Percentiles rank a stretch among this genome's conserved stretches.
phyloP scores from a whole-genome alignment of 768 basidiomycete species.

The Lanmaoa rubissima region DNA sequence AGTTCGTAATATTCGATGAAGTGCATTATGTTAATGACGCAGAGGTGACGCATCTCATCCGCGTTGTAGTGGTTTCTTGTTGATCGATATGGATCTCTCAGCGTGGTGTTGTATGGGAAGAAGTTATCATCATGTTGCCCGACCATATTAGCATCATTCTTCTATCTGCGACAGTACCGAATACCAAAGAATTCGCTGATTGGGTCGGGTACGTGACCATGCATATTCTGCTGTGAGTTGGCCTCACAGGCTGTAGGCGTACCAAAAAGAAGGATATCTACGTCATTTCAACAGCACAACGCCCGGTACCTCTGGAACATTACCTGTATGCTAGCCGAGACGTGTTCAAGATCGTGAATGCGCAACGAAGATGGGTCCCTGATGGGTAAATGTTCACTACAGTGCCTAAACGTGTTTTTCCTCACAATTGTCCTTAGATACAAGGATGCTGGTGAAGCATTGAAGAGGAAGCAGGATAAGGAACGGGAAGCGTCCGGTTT shows the following conservation, averaged over 20 bases:
- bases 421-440: constrained; percentile 50
- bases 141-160: constrained; percentile 98
- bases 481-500: constrained; percentile 95
- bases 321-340: constrained; percentile 94
- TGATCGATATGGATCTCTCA: constrained; percentile 35
- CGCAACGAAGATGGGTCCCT: constrained; percentile 67
- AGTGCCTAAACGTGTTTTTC: background rate
- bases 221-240: background rate
- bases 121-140: constrained; percentile 99
- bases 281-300: constrained; percentile 93
- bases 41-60: constrained; percentile 57
- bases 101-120: constrained; percentile 99
- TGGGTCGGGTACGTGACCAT: constrained; percentile 87
- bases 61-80: background rate
- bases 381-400: constrained; percentile 56
- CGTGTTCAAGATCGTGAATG: constrained; percentile 88
- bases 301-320: constrained; percentile 96
- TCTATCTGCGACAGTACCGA: constrained; percentile 95
- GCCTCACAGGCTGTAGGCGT: constrained; percentile 51
- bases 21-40: constrained; percentile 99
- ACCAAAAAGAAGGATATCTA: constrained; percentile 99
- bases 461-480: constrained; percentile 95
- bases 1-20: constrained; percentile 99
- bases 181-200: constrained; percentile 96
- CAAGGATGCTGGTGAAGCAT: constrained; percentile 84